Evolutionary conservation across 179 eudicot species (phyloP).

Genomic region (Patellifolia procumbens): DNA sequence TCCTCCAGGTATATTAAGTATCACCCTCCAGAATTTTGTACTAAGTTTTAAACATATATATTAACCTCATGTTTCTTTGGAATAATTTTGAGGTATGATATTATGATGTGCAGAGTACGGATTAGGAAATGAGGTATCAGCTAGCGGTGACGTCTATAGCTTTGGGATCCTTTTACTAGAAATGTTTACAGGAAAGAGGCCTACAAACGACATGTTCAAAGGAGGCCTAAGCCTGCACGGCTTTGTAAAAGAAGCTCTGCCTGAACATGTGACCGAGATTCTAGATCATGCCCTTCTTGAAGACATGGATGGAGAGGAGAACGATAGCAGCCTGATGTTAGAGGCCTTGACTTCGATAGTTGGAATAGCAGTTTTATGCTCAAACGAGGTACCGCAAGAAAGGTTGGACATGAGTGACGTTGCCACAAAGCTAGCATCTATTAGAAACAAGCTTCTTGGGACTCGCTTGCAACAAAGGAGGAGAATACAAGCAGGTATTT

Average conservation of each 20-base stretch:
- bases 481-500: too few relatives aligned
- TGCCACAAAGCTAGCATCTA: slow-evolving; percentile 18
- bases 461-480: too few relatives aligned
- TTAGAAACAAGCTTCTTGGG: too few relatives aligned
- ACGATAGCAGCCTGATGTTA: too few relatives aligned
- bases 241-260: slow-evolving; percentile 28
- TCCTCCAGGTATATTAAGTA: slow-evolving; percentile 35
- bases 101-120: slow-evolving; percentile 28
- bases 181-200: slow-evolving; percentile 38
- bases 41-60: background rate
- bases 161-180: slow-evolving; percentile 37
- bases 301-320: slow-evolving; percentile 15
- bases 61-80: background rate
- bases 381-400: slow-evolving; percentile 19
- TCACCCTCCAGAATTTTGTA: background rate
- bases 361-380: slow-evolving; percentile 29
- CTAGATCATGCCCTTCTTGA: slow-evolving; percentile 26
- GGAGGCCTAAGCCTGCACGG: slow-evolving; percentile 27
- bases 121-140: slow-evolving; percentile 31
- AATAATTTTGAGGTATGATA: background rate
- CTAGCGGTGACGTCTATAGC: slow-evolving; percentile 30
- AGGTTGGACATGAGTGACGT: slow-evolving; percentile 25
- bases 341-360: slow-evolving; percentile 17
- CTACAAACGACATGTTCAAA: slow-evolving; percentile 27
- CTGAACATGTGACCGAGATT: slow-evolving; percentile 22